These are phyloP conservation scores for Serpula lacrymans DNA, from an alignment of 768 basidiomycete genomes.

Conservation along the genomic window DNA sequence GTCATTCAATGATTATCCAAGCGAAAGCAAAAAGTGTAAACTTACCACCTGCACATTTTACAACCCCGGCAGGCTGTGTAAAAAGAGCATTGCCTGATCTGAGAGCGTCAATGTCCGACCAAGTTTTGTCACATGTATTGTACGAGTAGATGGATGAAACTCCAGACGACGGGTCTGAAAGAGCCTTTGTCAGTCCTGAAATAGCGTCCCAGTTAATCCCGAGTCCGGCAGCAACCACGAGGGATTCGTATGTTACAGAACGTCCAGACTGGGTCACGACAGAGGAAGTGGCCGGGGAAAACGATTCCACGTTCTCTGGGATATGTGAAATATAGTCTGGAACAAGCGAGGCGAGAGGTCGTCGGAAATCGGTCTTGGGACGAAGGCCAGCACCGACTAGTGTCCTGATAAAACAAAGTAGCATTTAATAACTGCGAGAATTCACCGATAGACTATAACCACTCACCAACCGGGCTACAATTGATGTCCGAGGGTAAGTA, in stretches of 20 bases:
- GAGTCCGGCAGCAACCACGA: slow-evolving; percentile 88
- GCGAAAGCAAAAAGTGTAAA: neutral
- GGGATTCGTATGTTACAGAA: slow-evolving; percentile 72
- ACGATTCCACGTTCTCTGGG: slow-evolving; percentile 64
- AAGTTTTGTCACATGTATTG: slow-evolving; percentile 85
- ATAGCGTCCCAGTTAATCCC: slow-evolving; percentile 83
- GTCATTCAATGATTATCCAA: slow-evolving; percentile 4
- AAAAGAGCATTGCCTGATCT: slow-evolving; percentile 84
- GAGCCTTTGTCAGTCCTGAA: slow-evolving; percentile 67
- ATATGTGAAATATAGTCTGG: slow-evolving; percentile 72
- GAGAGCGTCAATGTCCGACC: slow-evolving; percentile 76
- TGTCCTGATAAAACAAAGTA: too few species aligned
- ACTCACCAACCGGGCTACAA: slow-evolving; percentile 84
- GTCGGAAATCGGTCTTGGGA: slow-evolving; percentile 64
- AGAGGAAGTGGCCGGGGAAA: slow-evolving; percentile 72
- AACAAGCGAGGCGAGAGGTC: slow-evolving; percentile 65
- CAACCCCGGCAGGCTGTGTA: slow-evolving; percentile 87
- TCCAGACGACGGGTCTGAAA: slow-evolving; percentile 71
- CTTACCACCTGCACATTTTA: slow-evolving; percentile 92
- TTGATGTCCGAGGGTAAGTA: slow-evolving; percentile 10
- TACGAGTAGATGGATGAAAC: slow-evolving; percentile 94
- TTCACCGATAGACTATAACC: neutral
- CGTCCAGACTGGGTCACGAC: slow-evolving; percentile 71
- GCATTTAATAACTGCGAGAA: slow-evolving; percentile 1
- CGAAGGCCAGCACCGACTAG: slow-evolving; percentile 87